Evolutionary conservation across 2,329 filamentous ascomycete genomes (phyloP).

Genomic region (Trichothecium sympodiale): DNA sequence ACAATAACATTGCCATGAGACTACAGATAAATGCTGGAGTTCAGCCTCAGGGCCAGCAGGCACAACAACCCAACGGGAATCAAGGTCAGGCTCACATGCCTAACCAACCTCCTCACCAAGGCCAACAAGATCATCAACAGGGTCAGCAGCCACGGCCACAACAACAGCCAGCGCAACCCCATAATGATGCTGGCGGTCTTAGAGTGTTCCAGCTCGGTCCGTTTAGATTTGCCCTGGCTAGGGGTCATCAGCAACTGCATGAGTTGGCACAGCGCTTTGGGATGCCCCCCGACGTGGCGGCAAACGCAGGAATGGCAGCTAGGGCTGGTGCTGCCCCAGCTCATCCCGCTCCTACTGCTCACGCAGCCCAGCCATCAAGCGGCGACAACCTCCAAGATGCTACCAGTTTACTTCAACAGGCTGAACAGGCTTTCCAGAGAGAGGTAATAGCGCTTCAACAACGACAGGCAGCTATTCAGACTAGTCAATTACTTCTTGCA

Average conservation of each 20-base stretch:
- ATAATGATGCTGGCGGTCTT: conserved; percentile 26
- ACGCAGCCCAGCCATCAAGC: not conserved
- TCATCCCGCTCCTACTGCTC: conserved; percentile 7
- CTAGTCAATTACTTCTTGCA: conserved; percentile 54
- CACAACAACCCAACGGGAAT: conserved; percentile 9
- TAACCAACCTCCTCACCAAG: conserved; percentile 2
- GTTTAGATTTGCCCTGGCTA: conserved; percentile 65
- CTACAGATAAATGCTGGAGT: conserved; percentile 17
- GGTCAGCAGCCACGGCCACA: conserved; percentile 11
- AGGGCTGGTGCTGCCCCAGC: conserved; percentile 3
- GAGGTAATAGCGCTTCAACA: conserved; percentile 53
- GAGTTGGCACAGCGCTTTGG: conserved; percentile 57
- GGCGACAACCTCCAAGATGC: conserved; percentile 32
- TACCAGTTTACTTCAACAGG: conserved; percentile 48
- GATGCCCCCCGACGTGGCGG: conserved; percentile 16
- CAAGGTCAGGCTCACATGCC: conserved; percentile 1
- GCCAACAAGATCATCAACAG: conserved; percentile 13
- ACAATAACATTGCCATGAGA: conserved; percentile 16
- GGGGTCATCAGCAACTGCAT: conserved; percentile 54
- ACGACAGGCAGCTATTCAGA: conserved; percentile 55
- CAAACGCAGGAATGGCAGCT: conserved; percentile 10
- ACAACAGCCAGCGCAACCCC: conserved; percentile 3
- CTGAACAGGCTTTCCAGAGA: conserved; percentile 58
- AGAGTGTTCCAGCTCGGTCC: conserved; percentile 65
- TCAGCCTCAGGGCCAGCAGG: conserved; percentile 8